Percentiles rank a stretch among this genome's conserved stretches.
Evolutionary conservation across 768 basidiomycete species (phyloP).

Genomic region (Pisolithus microcarpus): DNA sequence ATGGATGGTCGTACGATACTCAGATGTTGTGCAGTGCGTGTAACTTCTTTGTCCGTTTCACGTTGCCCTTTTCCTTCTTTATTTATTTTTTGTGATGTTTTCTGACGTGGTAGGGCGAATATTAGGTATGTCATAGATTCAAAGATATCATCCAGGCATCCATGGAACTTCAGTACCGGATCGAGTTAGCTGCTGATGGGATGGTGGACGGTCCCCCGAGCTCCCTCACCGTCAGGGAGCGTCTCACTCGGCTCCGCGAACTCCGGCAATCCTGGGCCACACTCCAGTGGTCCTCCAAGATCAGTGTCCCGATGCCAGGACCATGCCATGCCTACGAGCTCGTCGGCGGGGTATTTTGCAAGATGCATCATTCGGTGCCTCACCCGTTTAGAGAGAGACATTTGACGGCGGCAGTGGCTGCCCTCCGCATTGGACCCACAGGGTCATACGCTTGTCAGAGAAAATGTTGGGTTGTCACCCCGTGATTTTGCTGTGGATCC

Average conservation of each 20-base stretch:
- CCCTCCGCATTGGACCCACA: conserved; percentile 7
- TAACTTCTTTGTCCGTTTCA: not conserved
- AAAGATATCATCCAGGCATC: conserved; percentile 18
- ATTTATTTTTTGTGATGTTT: no score
- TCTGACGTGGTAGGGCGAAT: not conserved
- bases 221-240: conserved; percentile 20
- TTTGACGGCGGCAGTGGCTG: conserved; percentile 16
- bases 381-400: conserved; percentile 22
- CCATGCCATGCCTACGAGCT: conserved; percentile 50
- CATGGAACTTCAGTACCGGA: conserved; percentile 30
- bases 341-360: conserved; percentile 52
- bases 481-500: conserved; percentile 64
- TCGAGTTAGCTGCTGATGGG: conserved; percentile 34
- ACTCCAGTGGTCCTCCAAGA: conserved; percentile 20
- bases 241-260: conserved; percentile 27
- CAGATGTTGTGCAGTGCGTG: not conserved
- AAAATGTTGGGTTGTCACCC: conserved; percentile 34
- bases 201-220: conserved; percentile 20
- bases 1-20: not conserved
- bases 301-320: conserved; percentile 26
- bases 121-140: conserved; percentile 18
- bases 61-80: no score
- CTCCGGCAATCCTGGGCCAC: conserved; percentile 32
- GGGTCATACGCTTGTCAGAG: conserved; percentile 14
- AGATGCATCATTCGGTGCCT: conserved; percentile 24